phyloP scores from a whole-genome alignment of 139 green algal species.

The Coelastrella sp. region DNA sequence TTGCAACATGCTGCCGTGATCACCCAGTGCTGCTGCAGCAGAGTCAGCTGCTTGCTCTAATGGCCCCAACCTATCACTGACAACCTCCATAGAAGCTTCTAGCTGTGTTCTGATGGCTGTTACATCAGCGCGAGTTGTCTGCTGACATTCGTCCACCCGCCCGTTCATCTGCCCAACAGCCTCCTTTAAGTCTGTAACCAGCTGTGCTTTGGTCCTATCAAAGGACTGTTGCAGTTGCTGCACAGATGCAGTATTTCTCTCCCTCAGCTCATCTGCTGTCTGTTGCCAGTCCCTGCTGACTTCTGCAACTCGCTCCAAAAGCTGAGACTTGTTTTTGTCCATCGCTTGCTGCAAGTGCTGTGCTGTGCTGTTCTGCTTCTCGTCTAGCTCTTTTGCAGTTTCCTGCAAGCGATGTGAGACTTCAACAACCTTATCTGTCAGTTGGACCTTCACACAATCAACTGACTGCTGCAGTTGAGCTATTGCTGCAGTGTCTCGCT shows the following conservation, averaged over 20 bases:
- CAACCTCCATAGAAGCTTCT: neutral
- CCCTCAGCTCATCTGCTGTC: conserved; percentile 7
- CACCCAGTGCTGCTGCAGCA: neutral
- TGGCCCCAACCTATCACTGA: neutral
- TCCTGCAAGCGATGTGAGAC: conserved; percentile 1
- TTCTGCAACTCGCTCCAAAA: neutral
- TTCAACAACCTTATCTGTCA: neutral
- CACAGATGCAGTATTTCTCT: neutral
- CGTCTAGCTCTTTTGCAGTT: neutral
- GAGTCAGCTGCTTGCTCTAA: neutral
- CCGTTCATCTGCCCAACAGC: neutral
- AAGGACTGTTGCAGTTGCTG: conserved; percentile 34
- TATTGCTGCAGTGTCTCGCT: neutral
- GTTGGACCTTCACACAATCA: neutral
- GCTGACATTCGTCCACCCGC: neutral
- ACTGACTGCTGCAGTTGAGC: neutral
- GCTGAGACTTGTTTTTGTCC: neutral
- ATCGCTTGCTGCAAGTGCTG: conserved; percentile 28
- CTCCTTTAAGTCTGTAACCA: neutral
- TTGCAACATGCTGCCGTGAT: neutral
- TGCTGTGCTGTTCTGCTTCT: neutral
- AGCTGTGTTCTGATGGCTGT: neutral
- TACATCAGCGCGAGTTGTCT: neutral
- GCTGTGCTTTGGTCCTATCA: conserved; percentile 13
- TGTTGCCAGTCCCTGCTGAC: neutral